Conservation (phyloP, 2,329 filamentous ascomycete genomes). For the Claviceps pazoutovae region DNA sequence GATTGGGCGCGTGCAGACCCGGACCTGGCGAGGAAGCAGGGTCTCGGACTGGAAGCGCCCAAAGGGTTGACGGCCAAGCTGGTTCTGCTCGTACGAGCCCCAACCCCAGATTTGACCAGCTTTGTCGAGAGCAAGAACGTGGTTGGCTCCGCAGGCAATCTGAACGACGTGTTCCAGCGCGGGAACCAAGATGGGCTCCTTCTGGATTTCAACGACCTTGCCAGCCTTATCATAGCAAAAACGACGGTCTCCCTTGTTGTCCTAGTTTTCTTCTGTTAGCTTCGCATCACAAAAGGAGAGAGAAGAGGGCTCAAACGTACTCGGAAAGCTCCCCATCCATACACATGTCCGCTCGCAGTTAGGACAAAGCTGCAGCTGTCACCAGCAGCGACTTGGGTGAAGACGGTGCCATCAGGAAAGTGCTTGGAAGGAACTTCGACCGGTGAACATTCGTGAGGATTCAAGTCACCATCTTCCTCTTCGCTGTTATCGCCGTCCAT, state of each 20-base stretch:
- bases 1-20: constrained; percentile 44
- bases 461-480: constrained; percentile 52
- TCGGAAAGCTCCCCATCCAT: constrained; percentile 75
- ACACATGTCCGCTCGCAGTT: constrained; percentile 61
- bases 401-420: constrained; percentile 48
- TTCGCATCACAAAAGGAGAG: not conserved
- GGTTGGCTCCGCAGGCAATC: constrained; percentile 55
- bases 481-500: constrained; percentile 41
- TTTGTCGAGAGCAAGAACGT: constrained; percentile 53
- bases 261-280: constrained; percentile 2
- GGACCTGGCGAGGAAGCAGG: constrained; percentile 45
- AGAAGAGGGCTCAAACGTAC: constrained; percentile 37
- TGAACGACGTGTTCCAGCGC: constrained; percentile 51
- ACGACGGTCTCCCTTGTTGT: constrained; percentile 3
- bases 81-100: constrained; percentile 57
- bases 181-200: constrained; percentile 39
- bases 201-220: constrained; percentile 29
- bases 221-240: constrained; percentile 43
- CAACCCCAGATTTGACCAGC: constrained; percentile 54
- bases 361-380: constrained; percentile 66
- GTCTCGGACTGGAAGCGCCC: constrained; percentile 49
- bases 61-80: constrained; percentile 45
- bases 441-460: constrained; percentile 59
- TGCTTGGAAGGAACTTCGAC: constrained; percentile 41
- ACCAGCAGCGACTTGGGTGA: constrained; percentile 50